Evolutionary conservation across 2,329 filamentous ascomycete genomes (phyloP).

Genomic region (Botrytis porri): DNA sequence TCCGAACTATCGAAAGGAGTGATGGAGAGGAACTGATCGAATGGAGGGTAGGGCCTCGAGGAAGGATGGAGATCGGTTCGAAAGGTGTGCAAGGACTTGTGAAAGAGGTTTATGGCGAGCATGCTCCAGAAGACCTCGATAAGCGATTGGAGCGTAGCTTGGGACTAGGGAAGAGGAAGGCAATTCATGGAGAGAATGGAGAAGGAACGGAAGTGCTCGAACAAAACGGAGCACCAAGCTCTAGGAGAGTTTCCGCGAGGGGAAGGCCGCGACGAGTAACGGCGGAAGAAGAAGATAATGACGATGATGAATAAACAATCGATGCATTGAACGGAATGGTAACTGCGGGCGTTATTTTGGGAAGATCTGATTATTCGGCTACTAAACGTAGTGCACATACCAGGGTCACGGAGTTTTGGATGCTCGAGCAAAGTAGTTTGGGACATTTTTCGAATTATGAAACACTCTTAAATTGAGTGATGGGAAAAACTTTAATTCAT

Average conservation of each 20-base stretch:
- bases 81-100: slow-evolving; percentile 71
- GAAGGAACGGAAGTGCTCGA: slow-evolving; percentile 28
- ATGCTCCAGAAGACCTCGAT: slow-evolving; percentile 52
- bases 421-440: neutral
- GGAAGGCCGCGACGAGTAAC: slow-evolving; percentile 1
- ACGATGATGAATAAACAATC: neutral
- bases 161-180: slow-evolving; percentile 44
- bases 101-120: slow-evolving; percentile 54
- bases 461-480: neutral
- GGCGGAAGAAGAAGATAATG: slow-evolving; percentile 10
- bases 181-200: slow-evolving; percentile 23
- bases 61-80: slow-evolving; percentile 79
- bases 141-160: slow-evolving; percentile 60
- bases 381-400: slow-evolving; percentile 1
- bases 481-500: neutral
- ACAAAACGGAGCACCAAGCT: slow-evolving; percentile 21
- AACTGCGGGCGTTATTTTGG: neutral
- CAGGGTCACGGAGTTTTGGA: neutral
- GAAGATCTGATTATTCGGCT: neutral
- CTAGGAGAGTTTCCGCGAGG: neutral
- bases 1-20: slow-evolving; percentile 65
- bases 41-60: slow-evolving; percentile 81
- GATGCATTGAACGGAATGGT: neutral
- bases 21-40: slow-evolving; percentile 74
- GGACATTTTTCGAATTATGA: neutral